These are phyloP conservation scores for Hortaea sp. DNA, from an alignment of 2,329 filamentous ascomycete species.

Conservation along the genomic window DNA sequence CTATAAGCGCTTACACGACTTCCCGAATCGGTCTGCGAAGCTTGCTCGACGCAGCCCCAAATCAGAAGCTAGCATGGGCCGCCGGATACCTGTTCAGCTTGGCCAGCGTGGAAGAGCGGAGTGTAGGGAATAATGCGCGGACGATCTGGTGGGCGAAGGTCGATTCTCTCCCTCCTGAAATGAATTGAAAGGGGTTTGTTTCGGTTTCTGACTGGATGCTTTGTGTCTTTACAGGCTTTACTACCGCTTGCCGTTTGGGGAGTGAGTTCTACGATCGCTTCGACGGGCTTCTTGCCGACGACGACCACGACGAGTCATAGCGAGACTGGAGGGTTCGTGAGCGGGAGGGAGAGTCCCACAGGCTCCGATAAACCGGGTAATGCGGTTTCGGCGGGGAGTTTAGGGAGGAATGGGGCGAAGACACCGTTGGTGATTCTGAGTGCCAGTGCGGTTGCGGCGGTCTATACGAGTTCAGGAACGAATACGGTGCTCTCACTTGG, in stretches of 20 bases:
- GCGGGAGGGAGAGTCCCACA: not conserved
- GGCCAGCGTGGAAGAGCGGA: slow-evolving; percentile 34
- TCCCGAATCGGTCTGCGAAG: slow-evolving; percentile 21
- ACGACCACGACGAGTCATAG: not conserved
- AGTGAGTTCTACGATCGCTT: slow-evolving; percentile 8
- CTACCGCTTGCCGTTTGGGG: slow-evolving; percentile 17
- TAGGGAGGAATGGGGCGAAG: slow-evolving; percentile 16
- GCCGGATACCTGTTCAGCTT: slow-evolving; percentile 34
- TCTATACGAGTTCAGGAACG: slow-evolving; percentile 25
- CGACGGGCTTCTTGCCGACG: slow-evolving; percentile 1
- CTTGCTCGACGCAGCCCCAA: slow-evolving; percentile 13
- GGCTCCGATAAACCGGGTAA: slow-evolving; percentile 10
- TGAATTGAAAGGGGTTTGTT: not conserved
- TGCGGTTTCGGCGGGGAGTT: slow-evolving; percentile 2
- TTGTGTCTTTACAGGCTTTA: slow-evolving; percentile 13
- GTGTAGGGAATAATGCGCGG: slow-evolving; percentile 28
- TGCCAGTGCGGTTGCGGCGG: slow-evolving; percentile 26
- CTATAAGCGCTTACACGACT: slow-evolving; percentile 28
- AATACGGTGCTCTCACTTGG: slow-evolving; percentile 30
- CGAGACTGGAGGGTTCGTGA: not conserved
- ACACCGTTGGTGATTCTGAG: slow-evolving; percentile 24
- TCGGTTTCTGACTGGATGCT: too few relatives aligned
- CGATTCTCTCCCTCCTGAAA: slow-evolving; percentile 3
- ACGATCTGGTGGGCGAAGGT: slow-evolving; percentile 39
- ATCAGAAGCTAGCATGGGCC: slow-evolving; percentile 26